Evolutionary conservation across 495 filamentous ascomycete genomes (phyloP).

Genomic region (Penicillium pulvis): DNA sequence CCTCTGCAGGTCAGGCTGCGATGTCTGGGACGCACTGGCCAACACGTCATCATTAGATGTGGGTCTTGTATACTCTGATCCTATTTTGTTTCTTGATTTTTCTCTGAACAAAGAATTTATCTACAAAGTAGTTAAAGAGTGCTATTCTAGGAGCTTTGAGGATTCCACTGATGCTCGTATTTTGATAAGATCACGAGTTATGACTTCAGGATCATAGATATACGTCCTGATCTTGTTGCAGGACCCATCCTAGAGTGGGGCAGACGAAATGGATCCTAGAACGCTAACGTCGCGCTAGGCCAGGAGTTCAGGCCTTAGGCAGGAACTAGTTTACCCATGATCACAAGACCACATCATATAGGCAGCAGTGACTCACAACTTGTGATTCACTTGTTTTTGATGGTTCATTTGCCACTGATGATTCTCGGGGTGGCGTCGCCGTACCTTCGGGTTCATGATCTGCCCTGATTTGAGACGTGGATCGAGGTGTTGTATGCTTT

Average conservation of each 20-base stretch:
- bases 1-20: not conserved
- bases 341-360: too few relatives aligned
- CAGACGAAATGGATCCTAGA: not conserved
- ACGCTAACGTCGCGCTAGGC: not conserved
- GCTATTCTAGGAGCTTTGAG: not conserved
- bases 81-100: conserved; percentile 1
- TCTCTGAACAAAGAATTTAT: not conserved
- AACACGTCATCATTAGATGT: not conserved
- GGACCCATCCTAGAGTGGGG: not conserved
- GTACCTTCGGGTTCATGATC: too few relatives aligned
- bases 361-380: too few relatives aligned
- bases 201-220: not conserved
- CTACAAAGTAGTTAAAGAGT: not conserved
- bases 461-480: too few relatives aligned
- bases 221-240: not conserved
- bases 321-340: too few relatives aligned
- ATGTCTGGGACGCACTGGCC: not conserved
- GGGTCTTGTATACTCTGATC: not conserved
- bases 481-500: too few relatives aligned
- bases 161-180: not conserved
- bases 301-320: not conserved
- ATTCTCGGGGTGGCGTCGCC: too few relatives aligned
- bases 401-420: too few relatives aligned
- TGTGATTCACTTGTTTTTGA: too few relatives aligned
- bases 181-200: not conserved